Percentiles rank a stretch among this genome's conserved stretches.
Evolutionary conservation across 495 filamentous ascomycete species (phyloP).

Genomic region (Aspergillus sclerotiicarbonarius): DNA sequence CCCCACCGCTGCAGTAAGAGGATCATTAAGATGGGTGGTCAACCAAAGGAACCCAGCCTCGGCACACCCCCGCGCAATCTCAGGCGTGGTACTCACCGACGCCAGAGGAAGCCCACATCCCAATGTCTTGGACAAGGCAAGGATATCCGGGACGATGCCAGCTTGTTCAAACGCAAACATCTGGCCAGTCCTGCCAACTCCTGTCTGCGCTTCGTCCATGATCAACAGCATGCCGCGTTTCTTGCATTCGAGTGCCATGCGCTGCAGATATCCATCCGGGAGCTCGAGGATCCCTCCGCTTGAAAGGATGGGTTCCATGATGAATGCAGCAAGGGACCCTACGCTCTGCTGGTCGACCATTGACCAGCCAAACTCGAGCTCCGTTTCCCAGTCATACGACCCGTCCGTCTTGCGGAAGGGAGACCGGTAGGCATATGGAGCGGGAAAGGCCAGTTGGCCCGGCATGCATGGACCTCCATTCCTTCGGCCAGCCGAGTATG

Average conservation of each 20-base stretch:
- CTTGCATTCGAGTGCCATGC: conserved; percentile 46
- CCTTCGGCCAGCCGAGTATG: conserved; percentile 47
- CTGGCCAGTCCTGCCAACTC: conserved; percentile 48
- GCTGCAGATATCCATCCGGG: conserved; percentile 42
- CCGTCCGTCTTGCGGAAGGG: conserved; percentile 49
- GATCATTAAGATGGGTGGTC: conserved; percentile 52
- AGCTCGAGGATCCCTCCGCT: conserved; percentile 50
- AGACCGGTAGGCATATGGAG: conserved; percentile 54
- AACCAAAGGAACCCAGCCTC: conserved; percentile 28
- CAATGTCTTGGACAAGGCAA: conserved; percentile 53
- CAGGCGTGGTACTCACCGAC: conserved; percentile 46
- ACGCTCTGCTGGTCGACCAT: conserved; percentile 51
- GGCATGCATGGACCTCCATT: conserved; percentile 36
- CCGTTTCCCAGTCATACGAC: conserved; percentile 55
- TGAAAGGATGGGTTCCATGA: conserved; percentile 54
- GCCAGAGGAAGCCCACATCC: conserved; percentile 53
- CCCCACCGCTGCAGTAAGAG: conserved; percentile 52
- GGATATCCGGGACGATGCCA: conserved; percentile 50
- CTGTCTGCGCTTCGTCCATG: conserved; percentile 56
- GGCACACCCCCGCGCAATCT: conserved; percentile 43
- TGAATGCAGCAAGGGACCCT: conserved; percentile 54
- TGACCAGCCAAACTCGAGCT: conserved; percentile 53
- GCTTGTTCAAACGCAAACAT: conserved; percentile 52
- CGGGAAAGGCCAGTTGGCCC: conserved; percentile 46
- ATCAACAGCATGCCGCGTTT: conserved; percentile 53